phyloP scores from a whole-genome alignment of 179 eudicot species.

The Carnegiea gigantea region DNA sequence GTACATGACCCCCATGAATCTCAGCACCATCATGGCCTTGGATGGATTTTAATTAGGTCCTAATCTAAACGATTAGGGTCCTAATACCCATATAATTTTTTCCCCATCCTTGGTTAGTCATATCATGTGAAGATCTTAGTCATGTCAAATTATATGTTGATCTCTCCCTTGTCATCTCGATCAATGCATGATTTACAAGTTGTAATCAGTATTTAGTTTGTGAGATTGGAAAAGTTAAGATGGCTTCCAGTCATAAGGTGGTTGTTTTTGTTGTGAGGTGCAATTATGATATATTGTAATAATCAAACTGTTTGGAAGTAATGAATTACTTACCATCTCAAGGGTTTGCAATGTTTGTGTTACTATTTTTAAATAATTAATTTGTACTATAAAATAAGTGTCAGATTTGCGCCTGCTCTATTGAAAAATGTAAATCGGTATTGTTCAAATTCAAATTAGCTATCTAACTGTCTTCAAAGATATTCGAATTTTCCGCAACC shows the following conservation, averaged over 20 bases:
- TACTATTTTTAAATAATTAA: no score
- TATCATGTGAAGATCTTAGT: neutral
- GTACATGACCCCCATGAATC: constrained; percentile 86
- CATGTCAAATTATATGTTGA: neutral
- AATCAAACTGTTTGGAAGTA: no score
- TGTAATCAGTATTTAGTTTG: constrained; percentile 19
- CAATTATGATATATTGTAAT: constrained; percentile 2
- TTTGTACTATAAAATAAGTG: no score
- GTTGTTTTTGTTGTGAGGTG: neutral
- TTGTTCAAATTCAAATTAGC: no score
- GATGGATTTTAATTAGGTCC: neutral
- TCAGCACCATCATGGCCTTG: constrained; percentile 53
- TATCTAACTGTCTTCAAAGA: no score
- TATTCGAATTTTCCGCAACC: no score
- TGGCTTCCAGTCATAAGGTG: constrained; percentile 10
- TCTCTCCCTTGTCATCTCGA: neutral
- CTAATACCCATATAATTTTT: neutral
- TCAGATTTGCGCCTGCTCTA: no score
- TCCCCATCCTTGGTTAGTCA: neutral
- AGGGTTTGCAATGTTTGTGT: no score
- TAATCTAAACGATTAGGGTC: neutral
- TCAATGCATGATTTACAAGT: neutral
- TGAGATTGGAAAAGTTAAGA: constrained; percentile 9
- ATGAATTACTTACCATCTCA: no score
- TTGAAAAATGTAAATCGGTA: no score